Evolutionary conservation across 768 basidiomycete species (phyloP).

Genomic region (Russula sp.): DNA sequence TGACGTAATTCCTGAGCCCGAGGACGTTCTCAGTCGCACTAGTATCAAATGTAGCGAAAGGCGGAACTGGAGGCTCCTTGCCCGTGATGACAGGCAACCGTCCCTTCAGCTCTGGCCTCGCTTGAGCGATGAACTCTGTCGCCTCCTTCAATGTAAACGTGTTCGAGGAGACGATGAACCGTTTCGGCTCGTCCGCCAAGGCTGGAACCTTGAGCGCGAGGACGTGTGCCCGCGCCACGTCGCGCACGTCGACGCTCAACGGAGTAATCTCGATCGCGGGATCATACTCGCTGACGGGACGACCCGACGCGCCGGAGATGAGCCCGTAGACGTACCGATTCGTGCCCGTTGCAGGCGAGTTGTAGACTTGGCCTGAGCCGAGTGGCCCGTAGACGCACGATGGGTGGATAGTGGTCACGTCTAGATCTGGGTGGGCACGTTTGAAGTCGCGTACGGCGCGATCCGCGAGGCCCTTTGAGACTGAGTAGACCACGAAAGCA

Average conservation of each 20-base stretch:
- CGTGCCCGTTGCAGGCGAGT: slow-evolving; percentile 25
- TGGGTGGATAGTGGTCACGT: slow-evolving; percentile 35
- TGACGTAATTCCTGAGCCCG: no score
- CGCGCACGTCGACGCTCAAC: slow-evolving; percentile 35
- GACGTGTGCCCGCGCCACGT: slow-evolving; percentile 38
- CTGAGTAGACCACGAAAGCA: slow-evolving; percentile 37
- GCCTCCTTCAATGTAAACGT: slow-evolving; percentile 35
- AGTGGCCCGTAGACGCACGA: slow-evolving; percentile 35
- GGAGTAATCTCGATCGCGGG: slow-evolving; percentile 26
- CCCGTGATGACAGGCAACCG: slow-evolving; percentile 31
- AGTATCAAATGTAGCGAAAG: slow-evolving; percentile 5
- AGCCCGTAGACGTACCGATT: slow-evolving; percentile 33
- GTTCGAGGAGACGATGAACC: slow-evolving; percentile 33
- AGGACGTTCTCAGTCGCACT: slow-evolving; percentile 2
- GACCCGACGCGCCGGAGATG: slow-evolving; percentile 27
- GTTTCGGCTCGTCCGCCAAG: slow-evolving; percentile 1
- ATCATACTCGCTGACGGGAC: slow-evolving; percentile 27
- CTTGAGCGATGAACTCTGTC: slow-evolving; percentile 29
- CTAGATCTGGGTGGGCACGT: slow-evolving; percentile 32
- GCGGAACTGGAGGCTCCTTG: neutral
- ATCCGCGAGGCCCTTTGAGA: slow-evolving; percentile 40
- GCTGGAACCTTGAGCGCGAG: slow-evolving; percentile 31
- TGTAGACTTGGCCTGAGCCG: slow-evolving; percentile 30
- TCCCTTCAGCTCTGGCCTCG: slow-evolving; percentile 32
- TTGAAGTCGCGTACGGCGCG: slow-evolving; percentile 33